Percentiles rank a stretch among this genome's conserved stretches.
Conservation (phyloP, 2,329 filamentous ascomycete genomes). For the Bipolaris bicolor region DNA sequence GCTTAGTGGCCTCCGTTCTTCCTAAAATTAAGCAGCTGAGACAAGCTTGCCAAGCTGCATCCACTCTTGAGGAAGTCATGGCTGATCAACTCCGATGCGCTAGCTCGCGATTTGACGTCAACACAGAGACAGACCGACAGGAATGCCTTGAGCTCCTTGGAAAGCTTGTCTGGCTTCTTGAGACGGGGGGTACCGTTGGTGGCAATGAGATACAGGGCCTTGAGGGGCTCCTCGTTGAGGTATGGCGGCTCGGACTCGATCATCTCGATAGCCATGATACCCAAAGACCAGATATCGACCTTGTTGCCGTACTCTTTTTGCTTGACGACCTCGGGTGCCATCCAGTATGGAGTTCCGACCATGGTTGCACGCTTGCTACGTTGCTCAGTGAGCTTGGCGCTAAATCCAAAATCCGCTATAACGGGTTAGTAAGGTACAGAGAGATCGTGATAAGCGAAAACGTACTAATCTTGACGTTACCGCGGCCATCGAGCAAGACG, state of each 20-base stretch:
- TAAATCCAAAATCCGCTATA: conserved; percentile 98
- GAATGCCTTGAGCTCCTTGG: conserved; percentile 97
- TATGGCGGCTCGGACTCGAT: conserved; percentile 98
- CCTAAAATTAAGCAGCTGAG: conserved; percentile 82
- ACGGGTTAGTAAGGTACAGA: conserved; percentile 9
- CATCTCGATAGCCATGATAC: conserved; percentile 99
- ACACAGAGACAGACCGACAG: conserved; percentile 95
- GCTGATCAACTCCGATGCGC: conserved; percentile 83
- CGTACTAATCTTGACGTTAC: conserved; percentile 97
- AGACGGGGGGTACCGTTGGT: conserved; percentile 95
- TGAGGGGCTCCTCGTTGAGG: conserved; percentile 95
- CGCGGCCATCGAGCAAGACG: conserved; percentile 88
- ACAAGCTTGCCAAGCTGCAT: conserved; percentile 80
- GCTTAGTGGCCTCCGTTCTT: conserved; percentile 67
- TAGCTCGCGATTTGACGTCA: conserved; percentile 92
- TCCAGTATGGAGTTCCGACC: conserved; percentile 99
- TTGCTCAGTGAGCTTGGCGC: conserved; percentile 94
- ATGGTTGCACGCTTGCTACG: conserved; percentile 98
- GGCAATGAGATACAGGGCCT: conserved; percentile 95
- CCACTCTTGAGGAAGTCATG: conserved; percentile 96
- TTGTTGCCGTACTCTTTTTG: conserved; percentile 99
- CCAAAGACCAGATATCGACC: conserved; percentile 98
- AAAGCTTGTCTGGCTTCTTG: conserved; percentile 98
- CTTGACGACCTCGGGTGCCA: conserved; percentile 99
- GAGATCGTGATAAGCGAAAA: conserved; percentile 28